These are phyloP conservation scores for Bisporella sp. DNA, from an alignment of 2,329 filamentous ascomycete genomes.

Conservation along the genomic window DNA sequence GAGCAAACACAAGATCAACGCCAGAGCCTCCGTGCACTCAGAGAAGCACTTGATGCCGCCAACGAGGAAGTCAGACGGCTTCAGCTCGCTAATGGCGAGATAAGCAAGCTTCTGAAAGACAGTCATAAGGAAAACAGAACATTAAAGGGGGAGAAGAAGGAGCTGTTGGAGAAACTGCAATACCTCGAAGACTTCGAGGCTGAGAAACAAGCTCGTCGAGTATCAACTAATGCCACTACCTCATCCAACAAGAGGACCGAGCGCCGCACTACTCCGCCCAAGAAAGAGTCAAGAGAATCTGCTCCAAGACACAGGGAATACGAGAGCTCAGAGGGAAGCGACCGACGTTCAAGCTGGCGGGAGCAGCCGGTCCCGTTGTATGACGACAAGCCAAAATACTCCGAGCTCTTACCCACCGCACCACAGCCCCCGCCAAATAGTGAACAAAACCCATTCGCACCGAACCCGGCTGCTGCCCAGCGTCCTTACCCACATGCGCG, in stretches of 20 bases:
- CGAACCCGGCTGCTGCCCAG: neutral
- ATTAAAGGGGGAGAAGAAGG: conserved; percentile 15
- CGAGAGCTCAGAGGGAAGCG: neutral
- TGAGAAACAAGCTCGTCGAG: conserved; percentile 2
- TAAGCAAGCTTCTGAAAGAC: conserved; percentile 12
- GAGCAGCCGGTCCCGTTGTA: neutral
- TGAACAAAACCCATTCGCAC: conserved; percentile 17
- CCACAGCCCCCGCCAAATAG: conserved; percentile 13
- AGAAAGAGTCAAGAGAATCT: neutral
- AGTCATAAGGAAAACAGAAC: conserved; percentile 19
- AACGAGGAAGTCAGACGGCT: conserved; percentile 14
- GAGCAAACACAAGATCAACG: conserved; percentile 15
- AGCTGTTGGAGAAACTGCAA: conserved; percentile 5
- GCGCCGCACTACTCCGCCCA: conserved; percentile 3
- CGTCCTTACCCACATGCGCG: neutral
- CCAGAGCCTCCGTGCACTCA: conserved; percentile 12
- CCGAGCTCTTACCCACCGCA: conserved; percentile 1
- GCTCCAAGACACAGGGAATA: neutral
- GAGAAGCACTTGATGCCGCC: conserved; percentile 21
- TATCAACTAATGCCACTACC: neutral
- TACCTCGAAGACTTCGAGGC: conserved; percentile 7
- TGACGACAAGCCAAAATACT: neutral
- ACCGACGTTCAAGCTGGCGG: neutral
- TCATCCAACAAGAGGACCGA: neutral
- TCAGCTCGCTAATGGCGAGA: conserved; percentile 4